Base-by-base conservation (phyloP, 768 basidiomycete genomes). In the Vararia minispora region DNA sequence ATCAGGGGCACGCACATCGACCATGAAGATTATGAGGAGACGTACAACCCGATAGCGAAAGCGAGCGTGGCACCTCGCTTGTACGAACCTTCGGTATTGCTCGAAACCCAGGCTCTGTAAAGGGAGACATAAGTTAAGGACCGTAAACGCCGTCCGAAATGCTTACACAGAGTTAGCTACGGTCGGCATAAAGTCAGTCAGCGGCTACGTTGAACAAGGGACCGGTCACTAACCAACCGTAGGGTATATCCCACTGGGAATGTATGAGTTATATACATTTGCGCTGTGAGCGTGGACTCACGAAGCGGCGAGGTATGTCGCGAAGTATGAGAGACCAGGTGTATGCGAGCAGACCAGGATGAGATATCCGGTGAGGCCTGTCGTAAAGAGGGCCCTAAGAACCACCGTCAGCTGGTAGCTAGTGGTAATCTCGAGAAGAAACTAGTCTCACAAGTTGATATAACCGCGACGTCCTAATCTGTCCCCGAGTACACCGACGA, bases 31-130 rank as follows among this genome's bases (percentile, higher is more conserved):
- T 13, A 20, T 0, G n/a, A 22, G 31, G 3, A 8, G n/a, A 37
- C 52, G 41, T 28, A 59, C 55, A 58, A 72, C 30, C 79, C 78
- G 43, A 82, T 79, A 3, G 76, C 74, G 69, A 82, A 74, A 2
- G 71, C 80, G 3, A 85, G 63, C 2, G 74, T 74, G 9, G 78
- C 73, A 34, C 73, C 72, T 7, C 82, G 74, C 55, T 84, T 84
- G 53, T 81, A 84, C 3, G 76, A 66, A 0, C 83, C 80, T 52
- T 85, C 83, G 28, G 76, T 66, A 42, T 82, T 84, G 37, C 76
- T 69, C 13, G 76, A 74, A 13, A 80, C 70, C 80, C 80, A 86
- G 22, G 80, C 76, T 4, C 77, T 74, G 32, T 32, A 41, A 35
- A 18, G 20, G 13, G 16, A 29, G 28, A 14, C 28, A 24, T 21